Percentiles rank a stretch among this genome's conserved stretches.
phyloP scores from a whole-genome alignment of 345 rosid species.

The Hypericum perforatum region DNA sequence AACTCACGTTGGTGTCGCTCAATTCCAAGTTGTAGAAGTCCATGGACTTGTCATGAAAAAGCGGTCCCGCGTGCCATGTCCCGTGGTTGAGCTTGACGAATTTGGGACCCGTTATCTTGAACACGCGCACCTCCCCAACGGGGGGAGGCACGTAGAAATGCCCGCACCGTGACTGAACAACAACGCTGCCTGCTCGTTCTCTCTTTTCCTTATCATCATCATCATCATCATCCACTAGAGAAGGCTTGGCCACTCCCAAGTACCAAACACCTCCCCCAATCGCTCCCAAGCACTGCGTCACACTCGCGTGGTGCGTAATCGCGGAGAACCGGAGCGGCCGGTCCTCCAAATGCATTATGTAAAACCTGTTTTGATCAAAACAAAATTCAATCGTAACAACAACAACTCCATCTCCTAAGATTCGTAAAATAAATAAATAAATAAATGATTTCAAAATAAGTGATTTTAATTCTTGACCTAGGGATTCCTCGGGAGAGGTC shows the following conservation, averaged over 20 bases:
- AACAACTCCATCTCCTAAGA: too few relatives aligned
- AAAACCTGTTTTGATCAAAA: too few relatives aligned
- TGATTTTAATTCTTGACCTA: too few relatives aligned
- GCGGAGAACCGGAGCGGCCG: constrained; percentile 35
- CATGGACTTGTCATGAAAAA: constrained; percentile 38
- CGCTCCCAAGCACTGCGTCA: constrained; percentile 85
- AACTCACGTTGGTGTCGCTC: constrained; percentile 73
- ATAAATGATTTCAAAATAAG: too few relatives aligned
- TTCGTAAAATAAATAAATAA: too few relatives aligned
- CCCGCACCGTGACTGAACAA: constrained; percentile 32
- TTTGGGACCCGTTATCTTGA: too few relatives aligned
- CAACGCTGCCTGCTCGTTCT: constrained; percentile 3
- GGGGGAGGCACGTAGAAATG: constrained; percentile 64
- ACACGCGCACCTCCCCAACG: too few relatives aligned
- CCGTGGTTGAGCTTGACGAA: too few relatives aligned
- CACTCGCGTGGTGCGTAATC: constrained; percentile 75
- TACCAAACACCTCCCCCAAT: constrained; percentile 69
- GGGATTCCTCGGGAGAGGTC: constrained; percentile 67
- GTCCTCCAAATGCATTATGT: constrained; percentile 41
- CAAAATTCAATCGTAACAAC: not conserved
- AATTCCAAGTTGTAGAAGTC: constrained; percentile 83
- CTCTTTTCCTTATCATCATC: constrained; percentile 11
- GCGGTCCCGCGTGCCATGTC: too few relatives aligned
- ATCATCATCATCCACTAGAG: too few relatives aligned
- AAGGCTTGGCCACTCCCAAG: constrained; percentile 69